Evolutionary conservation across 2,329 filamentous ascomycete species (phyloP).

Genomic region (Sporothrix inflata): DNA sequence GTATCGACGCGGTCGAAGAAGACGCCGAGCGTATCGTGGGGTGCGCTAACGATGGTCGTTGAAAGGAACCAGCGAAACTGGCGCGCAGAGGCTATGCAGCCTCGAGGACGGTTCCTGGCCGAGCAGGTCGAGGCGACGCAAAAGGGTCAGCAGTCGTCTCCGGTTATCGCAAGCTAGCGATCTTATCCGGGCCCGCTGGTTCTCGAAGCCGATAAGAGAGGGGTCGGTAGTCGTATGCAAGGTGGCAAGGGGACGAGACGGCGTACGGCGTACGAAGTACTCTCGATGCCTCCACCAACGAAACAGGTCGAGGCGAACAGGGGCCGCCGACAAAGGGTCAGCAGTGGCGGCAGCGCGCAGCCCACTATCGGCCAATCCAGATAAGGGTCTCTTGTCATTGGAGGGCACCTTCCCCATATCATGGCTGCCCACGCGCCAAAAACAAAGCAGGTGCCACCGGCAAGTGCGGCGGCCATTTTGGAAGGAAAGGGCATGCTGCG

Average conservation of each 20-base stretch:
- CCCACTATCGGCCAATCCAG: not conserved
- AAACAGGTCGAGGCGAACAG: constrained; percentile 23
- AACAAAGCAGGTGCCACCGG: no score
- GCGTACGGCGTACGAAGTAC: no score
- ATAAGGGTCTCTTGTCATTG: not conserved
- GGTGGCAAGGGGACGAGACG: constrained; percentile 2
- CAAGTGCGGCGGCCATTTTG: not conserved
- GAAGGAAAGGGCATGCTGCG: no score
- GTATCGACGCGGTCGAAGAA: not conserved
- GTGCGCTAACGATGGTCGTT: not conserved
- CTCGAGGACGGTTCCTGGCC: not conserved
- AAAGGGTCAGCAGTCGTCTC: constrained; percentile 14
- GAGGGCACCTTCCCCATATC: not conserved
- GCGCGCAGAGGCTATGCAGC: not conserved
- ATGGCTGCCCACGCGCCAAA: no score
- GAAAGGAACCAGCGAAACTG: not conserved
- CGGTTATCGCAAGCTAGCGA: constrained; percentile 7
- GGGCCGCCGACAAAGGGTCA: not conserved
- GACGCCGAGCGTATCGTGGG: constrained; percentile 2
- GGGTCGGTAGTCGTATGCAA: not conserved
- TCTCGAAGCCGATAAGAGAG: constrained; percentile 16
- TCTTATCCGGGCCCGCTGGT: not conserved
- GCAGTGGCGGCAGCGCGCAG: not conserved
- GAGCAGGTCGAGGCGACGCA: constrained; percentile 21
- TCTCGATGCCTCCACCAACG: no score